A percentile compares a stretch with the other conserved stretches of the same genome.
Evolutionary conservation across 2,329 filamentous ascomycete genomes (phyloP).

Genomic region (Beauveria scarabaeidicola): DNA sequence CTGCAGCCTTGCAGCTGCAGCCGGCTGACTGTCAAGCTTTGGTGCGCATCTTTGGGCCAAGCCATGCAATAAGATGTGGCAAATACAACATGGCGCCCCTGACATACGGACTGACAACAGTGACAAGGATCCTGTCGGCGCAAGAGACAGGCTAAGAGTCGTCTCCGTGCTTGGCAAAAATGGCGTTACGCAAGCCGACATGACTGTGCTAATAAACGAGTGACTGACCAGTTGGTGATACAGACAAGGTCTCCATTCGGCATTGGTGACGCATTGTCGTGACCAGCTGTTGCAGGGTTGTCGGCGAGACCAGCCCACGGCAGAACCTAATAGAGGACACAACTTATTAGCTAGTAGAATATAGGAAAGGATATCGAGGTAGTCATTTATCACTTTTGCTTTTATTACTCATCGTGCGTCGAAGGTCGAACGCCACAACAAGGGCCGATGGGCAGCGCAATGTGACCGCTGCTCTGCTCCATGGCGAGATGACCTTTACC

Average conservation of each 20-base stretch:
- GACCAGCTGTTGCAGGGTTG: background rate
- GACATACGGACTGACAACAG: background rate
- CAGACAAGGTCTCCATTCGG: background rate
- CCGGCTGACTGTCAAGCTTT: background rate
- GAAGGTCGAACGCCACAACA: background rate
- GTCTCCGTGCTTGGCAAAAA: background rate
- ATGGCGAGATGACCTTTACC: too few relatives aligned
- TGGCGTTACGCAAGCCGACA: background rate
- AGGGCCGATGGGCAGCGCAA: background rate
- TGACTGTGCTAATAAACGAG: background rate
- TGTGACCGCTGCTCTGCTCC: background rate
- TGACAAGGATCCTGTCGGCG: too few relatives aligned
- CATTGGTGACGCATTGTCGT: background rate
- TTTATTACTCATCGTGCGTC: background rate
- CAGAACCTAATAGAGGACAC: background rate
- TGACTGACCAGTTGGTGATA: background rate
- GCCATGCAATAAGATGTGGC: background rate
- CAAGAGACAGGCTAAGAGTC: background rate
- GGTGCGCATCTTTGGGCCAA: too few relatives aligned
- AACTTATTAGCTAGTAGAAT: background rate
- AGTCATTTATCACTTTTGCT: background rate
- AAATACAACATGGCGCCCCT: background rate
- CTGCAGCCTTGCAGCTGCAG: conserved; percentile 1
- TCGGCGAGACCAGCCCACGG: background rate
- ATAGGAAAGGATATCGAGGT: background rate